A percentile compares a stretch with the other conserved stretches of the same genome.
Conservation (phyloP, 257 asterid species). For the Cynanchum wilfordii region DNA sequence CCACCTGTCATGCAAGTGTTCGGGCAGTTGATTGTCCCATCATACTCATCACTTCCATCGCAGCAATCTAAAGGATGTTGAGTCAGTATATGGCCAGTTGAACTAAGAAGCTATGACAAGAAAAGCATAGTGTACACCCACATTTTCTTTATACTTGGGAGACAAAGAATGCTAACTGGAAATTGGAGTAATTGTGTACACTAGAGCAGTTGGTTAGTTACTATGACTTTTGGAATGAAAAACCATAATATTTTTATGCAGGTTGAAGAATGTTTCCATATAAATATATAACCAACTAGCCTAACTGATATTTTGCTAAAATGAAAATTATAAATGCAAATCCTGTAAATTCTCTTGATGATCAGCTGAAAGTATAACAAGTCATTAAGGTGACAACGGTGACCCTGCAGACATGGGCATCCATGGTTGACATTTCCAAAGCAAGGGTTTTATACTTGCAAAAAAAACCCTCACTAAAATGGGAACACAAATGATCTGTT, state of each 20-base stretch:
- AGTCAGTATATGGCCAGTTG: slow-evolving; percentile 18
- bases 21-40: slow-evolving; percentile 57
- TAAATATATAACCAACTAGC: not conserved
- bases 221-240: not conserved
- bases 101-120: not conserved
- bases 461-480: not conserved
- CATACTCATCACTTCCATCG: slow-evolving; percentile 97
- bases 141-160: not conserved
- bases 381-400: no score
- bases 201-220: not conserved
- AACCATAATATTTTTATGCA: not conserved
- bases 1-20: slow-evolving; percentile 88
- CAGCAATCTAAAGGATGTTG: slow-evolving; percentile 63
- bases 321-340: not conserved
- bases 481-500: not conserved
- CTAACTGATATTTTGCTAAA: not conserved
- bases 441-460: not conserved
- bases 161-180: not conserved
- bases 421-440: not conserved
- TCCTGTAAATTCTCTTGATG: not conserved
- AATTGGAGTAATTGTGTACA: not conserved
- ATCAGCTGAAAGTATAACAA: no score
- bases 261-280: not conserved
- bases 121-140: not conserved
- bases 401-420: not conserved